Evolutionary conservation across 139 green algal species (phyloP).

Genomic region (Protoeuglena noctilucae): DNA sequence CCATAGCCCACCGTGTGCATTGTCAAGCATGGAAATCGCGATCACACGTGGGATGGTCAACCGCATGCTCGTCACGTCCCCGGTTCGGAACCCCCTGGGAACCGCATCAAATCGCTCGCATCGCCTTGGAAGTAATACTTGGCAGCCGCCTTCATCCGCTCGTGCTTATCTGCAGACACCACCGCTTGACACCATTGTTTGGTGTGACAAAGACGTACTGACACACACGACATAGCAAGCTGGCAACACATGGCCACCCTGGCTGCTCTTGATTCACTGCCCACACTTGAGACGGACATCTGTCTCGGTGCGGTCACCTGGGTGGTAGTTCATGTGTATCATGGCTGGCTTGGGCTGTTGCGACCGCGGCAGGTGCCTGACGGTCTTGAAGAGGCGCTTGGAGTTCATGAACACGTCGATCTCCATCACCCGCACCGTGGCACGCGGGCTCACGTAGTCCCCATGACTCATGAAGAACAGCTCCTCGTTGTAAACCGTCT

Average conservation of each 20-base stretch:
- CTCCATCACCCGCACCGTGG: conserved; percentile 55
- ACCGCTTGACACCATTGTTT: no score
- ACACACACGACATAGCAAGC: no score
- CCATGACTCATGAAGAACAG: conserved; percentile 75
- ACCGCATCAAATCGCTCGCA: conserved; percentile 39
- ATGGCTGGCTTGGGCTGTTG: conserved; percentile 33
- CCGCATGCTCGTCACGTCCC: no score
- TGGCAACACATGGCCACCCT: no score
- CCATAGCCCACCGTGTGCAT: no score
- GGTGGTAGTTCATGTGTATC: conserved; percentile 57
- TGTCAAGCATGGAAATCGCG: no score
- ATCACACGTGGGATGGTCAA: no score
- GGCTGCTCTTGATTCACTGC: no score
- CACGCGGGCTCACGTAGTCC: conserved; percentile 43
- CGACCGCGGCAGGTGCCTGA: conserved; percentile 28
- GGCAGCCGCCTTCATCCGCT: conserved; percentile 57
- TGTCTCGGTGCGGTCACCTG: no score
- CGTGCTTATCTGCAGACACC: conserved; percentile 76
- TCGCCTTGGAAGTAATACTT: conserved; percentile 50
- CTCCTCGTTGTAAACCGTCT: conserved; percentile 75
- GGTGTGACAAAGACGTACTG: no score
- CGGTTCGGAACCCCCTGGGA: conserved; percentile 61
- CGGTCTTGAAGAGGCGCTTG: conserved; percentile 55
- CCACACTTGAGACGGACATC: no score
- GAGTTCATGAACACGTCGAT: conserved; percentile 74